Conservation (phyloP, 371 early-diverging fungal species). For the Lichtheimia ramosa region DNA sequence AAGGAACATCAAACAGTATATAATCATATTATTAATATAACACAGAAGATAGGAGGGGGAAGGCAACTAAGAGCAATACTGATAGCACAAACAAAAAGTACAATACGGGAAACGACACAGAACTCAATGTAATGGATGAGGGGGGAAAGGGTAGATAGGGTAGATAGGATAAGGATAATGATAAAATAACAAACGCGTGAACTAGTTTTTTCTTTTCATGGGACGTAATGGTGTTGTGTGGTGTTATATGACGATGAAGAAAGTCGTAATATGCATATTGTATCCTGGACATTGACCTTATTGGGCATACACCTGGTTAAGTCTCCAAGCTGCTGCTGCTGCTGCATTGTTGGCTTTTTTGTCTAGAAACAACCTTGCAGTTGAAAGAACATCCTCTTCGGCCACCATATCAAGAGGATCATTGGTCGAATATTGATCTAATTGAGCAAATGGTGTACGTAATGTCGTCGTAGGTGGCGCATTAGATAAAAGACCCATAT, state of each 20-base stretch:
- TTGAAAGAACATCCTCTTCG: neutral
- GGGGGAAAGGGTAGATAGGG: neutral
- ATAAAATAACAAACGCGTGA: neutral
- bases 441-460: neutral
- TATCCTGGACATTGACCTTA: neutral
- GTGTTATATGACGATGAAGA: neutral
- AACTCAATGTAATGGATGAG: conserved; percentile 2
- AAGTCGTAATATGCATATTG: too few relatives aligned
- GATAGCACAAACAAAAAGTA: conserved; percentile 16
- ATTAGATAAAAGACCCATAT: neutral
- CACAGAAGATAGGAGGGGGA: neutral
- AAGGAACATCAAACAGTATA: too few relatives aligned
- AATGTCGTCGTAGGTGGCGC: neutral
- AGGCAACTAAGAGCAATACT: conserved; percentile 8
- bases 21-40: neutral
- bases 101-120: conserved; percentile 11
- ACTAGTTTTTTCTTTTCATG: too few relatives aligned
- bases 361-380: neutral
- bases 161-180: conserved; percentile 10
- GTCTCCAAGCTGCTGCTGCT: conserved; percentile 5
- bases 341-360: conserved; percentile 3
- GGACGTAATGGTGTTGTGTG: neutral
- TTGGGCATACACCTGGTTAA: conserved; percentile 9
- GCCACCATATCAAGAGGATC: conserved; percentile 1
- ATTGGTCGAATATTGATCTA: neutral